Evolutionary conservation across 148 eudicot species (phyloP).

Genomic region (Oxyria digyna): DNA sequence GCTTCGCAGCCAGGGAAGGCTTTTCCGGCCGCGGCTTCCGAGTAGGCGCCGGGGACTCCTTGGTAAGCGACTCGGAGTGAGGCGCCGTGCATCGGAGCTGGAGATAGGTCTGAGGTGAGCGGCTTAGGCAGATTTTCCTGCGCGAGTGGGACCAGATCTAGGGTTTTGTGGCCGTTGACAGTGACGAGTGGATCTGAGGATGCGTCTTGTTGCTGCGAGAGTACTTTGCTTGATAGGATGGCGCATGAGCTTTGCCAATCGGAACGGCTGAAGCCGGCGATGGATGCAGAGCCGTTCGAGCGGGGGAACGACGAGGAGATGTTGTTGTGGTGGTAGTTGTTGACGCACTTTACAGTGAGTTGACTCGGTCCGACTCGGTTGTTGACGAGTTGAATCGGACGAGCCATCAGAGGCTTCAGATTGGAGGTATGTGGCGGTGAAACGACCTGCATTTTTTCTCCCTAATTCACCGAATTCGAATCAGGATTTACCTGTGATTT

Average conservation of each 20-base stretch:
- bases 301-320: conserved; percentile 16
- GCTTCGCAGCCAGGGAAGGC: conserved; percentile 80
- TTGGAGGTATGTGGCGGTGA: conserved; percentile 24
- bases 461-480: not conserved
- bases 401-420: not conserved
- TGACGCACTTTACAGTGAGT: not conserved
- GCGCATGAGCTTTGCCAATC: conserved; percentile 91
- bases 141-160: conserved; percentile 46
- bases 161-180: conserved; percentile 44
- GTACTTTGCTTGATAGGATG: conserved; percentile 51
- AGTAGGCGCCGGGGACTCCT: conserved; percentile 93
- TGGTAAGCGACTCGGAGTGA: conserved; percentile 76
- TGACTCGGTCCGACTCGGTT: not conserved
- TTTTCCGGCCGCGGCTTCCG: conserved; percentile 80
- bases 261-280: conserved; percentile 28
- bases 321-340: not conserved
- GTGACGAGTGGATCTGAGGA: conserved; percentile 20
- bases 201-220: conserved; percentile 16
- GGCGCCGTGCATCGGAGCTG: conserved; percentile 78
- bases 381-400: not conserved
- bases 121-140: conserved; percentile 43
- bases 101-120: conserved; percentile 47
- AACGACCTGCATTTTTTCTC: conserved; percentile 35
- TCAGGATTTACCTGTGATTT: not conserved
- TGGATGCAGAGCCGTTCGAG: conserved; percentile 14